Evolutionary conservation across 768 basidiomycete genomes (phyloP).

Genomic region (Suillus placidus): DNA sequence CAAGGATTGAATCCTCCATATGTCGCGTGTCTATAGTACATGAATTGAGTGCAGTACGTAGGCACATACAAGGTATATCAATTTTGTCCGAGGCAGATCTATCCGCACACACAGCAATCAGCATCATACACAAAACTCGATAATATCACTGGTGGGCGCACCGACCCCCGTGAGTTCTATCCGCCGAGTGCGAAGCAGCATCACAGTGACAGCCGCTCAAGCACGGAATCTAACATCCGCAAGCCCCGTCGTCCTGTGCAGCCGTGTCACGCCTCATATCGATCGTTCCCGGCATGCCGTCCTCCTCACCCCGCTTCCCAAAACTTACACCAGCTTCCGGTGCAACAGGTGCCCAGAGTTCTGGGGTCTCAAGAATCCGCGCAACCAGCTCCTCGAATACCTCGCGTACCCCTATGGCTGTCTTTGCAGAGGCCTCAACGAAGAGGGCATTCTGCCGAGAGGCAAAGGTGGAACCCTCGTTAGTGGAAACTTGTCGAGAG

Average conservation of each 20-base stretch:
- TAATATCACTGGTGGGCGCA: not conserved
- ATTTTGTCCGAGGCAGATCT: not conserved
- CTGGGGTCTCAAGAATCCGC: slow-evolving; percentile 81
- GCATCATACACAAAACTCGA: not conserved
- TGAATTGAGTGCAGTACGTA: not conserved
- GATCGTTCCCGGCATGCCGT: slow-evolving; percentile 48
- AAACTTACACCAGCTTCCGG: slow-evolving; percentile 17
- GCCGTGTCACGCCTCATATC: slow-evolving; percentile 24
- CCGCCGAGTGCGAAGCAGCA: not conserved
- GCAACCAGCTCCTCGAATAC: slow-evolving; percentile 78
- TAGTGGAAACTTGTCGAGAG: slow-evolving; percentile 80
- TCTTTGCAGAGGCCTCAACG: slow-evolving; percentile 94
- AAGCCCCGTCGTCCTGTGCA: not conserved
- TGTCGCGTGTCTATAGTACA: slow-evolving; percentile 7
- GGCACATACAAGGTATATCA: slow-evolving; percentile 4
- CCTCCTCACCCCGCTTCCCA: slow-evolving; percentile 16
- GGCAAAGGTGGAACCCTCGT: slow-evolving; percentile 82
- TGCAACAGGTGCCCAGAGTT: slow-evolving; percentile 63
- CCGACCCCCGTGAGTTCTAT: not conserved
- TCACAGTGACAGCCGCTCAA: not conserved
- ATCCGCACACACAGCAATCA: not conserved
- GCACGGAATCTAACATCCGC: not conserved
- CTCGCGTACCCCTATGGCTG: slow-evolving; percentile 77
- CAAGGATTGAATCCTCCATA: not conserved
- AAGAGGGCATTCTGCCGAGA: slow-evolving; percentile 81